Conservation (phyloP, 1,284 basidiomycete genomes). For the Anthracocystis walkeri region DNA sequence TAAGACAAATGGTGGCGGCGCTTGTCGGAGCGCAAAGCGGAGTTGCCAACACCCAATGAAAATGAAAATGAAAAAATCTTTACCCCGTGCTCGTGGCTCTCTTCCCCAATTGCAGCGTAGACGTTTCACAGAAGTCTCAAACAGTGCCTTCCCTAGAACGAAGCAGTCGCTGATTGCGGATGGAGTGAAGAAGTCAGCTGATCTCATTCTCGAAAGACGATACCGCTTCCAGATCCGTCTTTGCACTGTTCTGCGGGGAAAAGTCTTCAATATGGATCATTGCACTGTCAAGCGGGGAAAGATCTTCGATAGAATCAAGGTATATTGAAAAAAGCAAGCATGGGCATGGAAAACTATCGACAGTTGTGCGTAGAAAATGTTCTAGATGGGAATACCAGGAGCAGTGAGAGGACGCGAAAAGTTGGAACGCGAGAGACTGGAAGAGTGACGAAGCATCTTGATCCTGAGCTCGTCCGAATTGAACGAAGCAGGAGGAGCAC, state of each 20-base stretch:
- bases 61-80: not conserved
- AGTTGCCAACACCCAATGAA: too few species aligned
- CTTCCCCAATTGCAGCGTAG: not conserved
- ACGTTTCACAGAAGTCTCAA: not conserved
- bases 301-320: slow-evolving; percentile 1
- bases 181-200: too few species aligned
- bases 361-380: too few species aligned
- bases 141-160: too few species aligned
- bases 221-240: not conserved
- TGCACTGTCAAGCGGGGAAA: not conserved
- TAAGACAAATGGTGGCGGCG: not conserved
- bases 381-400: slow-evolving; percentile 29
- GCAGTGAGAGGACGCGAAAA: slow-evolving; percentile 34
- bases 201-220: too few species aligned
- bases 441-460: slow-evolving; percentile 47
- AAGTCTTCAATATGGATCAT: not conserved
- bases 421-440: slow-evolving; percentile 25
- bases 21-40: slow-evolving; percentile 4
- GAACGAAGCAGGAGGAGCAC: slow-evolving; percentile 41
- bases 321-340: not conserved
- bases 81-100: not conserved
- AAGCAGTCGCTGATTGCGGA: too few species aligned
- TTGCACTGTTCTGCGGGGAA: not conserved
- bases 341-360: not conserved
- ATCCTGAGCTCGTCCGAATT: slow-evolving; percentile 42